Evolutionary conservation across 2,329 filamentous ascomycete genomes (phyloP).

Genomic region (Cercospora citrullina): DNA sequence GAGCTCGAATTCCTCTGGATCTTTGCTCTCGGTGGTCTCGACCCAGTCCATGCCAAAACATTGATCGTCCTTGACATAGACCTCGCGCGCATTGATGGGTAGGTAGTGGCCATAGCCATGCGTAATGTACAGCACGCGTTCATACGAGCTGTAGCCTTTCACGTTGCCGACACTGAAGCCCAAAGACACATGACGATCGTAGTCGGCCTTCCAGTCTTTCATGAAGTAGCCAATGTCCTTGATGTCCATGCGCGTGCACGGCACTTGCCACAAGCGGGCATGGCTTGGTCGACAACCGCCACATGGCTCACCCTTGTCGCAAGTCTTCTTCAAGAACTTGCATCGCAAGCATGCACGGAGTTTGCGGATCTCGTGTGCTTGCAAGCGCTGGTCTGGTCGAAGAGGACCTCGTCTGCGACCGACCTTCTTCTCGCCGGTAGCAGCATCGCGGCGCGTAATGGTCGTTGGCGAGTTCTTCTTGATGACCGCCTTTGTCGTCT

Average conservation of each 20-base stretch:
- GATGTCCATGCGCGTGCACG: conserved; percentile 96
- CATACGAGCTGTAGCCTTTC: conserved; percentile 71
- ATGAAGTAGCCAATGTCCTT: conserved; percentile 98
- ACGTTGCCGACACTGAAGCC: conserved; percentile 93
- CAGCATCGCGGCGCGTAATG: conserved; percentile 72
- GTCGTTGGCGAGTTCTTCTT: conserved; percentile 60
- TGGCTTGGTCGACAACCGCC: conserved; percentile 94
- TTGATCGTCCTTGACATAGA: conserved; percentile 86
- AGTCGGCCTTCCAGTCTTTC: conserved; percentile 99
- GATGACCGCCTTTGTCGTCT: conserved; percentile 80
- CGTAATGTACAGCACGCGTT: conserved; percentile 81
- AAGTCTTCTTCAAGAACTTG: conserved; percentile 99
- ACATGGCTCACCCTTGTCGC: conserved; percentile 95
- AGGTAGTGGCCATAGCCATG: conserved; percentile 94
- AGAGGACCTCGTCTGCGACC: conserved; percentile 87
- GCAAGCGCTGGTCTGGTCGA: conserved; percentile 89
- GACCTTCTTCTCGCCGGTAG: conserved; percentile 78
- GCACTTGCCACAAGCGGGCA: conserved; percentile 93
- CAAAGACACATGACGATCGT: conserved; percentile 82
- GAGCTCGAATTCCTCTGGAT: conserved; percentile 76
- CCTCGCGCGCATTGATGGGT: conserved; percentile 89
- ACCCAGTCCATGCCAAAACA: conserved; percentile 95
- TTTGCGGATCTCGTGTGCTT: conserved; percentile 95
- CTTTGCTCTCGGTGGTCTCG: conserved; percentile 68
- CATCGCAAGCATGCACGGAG: conserved; percentile 89